Percentiles rank a stretch among this genome's conserved stretches.
Conservation (phyloP, 2,329 filamentous ascomycete genomes). For the Sordariomycetes sp. region DNA sequence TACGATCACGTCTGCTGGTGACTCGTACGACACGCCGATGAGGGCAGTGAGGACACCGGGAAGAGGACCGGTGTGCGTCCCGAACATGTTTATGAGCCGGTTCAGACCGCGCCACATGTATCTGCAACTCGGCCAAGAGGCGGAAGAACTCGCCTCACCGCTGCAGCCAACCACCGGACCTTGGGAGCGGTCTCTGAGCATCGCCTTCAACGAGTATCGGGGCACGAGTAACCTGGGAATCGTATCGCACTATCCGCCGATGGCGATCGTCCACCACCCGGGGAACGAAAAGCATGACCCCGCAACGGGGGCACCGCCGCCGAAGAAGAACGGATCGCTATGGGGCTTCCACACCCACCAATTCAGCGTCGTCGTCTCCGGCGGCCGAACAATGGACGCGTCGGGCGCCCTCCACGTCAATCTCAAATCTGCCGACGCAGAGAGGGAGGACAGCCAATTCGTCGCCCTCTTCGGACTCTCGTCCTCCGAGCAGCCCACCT, state of each 20-base stretch:
- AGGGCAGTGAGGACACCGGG: background rate
- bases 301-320: background rate
- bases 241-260: constrained; percentile 7
- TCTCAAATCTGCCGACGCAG: background rate
- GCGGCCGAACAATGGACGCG: background rate
- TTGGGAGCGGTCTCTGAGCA: background rate
- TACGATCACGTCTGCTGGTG: constrained; percentile 6
- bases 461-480: constrained; percentile 2
- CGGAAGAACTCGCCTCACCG: background rate
- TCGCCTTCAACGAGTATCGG: background rate
- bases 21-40: background rate
- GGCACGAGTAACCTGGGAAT: constrained; percentile 1
- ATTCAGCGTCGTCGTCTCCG: background rate
- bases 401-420: background rate
- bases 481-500: background rate
- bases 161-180: background rate
- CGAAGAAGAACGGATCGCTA: constrained; percentile 4
- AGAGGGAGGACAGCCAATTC: background rate
- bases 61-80: constrained; percentile 6
- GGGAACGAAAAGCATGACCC: background rate
- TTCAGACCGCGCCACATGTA: constrained; percentile 9
- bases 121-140: constrained; percentile 6
- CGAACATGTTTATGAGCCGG: constrained; percentile 7
- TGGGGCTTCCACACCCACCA: constrained; percentile 1
- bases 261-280: constrained; percentile 5